Evolutionary conservation across 2,329 filamentous ascomycete species (phyloP).

Genomic region (Thielaviopsis ethacetica): DNA sequence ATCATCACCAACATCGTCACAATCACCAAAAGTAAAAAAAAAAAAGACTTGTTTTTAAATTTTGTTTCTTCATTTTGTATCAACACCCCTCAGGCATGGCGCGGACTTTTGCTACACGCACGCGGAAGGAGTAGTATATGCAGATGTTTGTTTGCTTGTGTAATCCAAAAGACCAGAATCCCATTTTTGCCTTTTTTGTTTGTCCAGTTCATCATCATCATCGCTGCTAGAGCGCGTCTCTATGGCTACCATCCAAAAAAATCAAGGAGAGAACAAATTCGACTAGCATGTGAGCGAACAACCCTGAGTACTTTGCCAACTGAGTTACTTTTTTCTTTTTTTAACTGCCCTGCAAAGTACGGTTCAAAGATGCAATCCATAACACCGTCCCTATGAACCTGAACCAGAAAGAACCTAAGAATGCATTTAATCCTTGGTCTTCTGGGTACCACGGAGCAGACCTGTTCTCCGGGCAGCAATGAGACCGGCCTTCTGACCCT

Average conservation of each 20-base stretch:
- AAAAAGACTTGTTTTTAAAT: neutral
- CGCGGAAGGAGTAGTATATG: slow-evolving; percentile 4
- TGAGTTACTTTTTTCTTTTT: slow-evolving; percentile 24
- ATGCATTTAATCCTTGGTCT: slow-evolving; percentile 79
- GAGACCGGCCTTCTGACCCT: slow-evolving; percentile 99
- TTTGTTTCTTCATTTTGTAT: neutral
- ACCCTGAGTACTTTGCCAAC: slow-evolving; percentile 22
- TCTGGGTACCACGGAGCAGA: slow-evolving; percentile 99
- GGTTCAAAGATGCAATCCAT: slow-evolving; percentile 40
- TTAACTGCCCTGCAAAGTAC: slow-evolving; percentile 29
- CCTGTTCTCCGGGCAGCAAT: slow-evolving; percentile 98
- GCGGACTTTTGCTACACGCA: neutral
- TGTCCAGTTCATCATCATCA: slow-evolving; percentile 12
- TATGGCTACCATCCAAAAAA: slow-evolving; percentile 10
- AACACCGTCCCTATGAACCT: slow-evolving; percentile 41
- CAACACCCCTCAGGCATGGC: neutral
- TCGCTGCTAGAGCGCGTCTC: slow-evolving; percentile 10
- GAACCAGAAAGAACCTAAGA: slow-evolving; percentile 11
- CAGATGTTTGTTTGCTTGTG: slow-evolving; percentile 4
- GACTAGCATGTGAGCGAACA: slow-evolving; percentile 9
- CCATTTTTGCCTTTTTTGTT: slow-evolving; percentile 13
- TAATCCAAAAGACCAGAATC: slow-evolving; percentile 11
- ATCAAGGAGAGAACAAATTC: slow-evolving; percentile 4
- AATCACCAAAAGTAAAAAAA: neutral
- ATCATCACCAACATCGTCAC: too few species aligned